Conservation (phyloP, 768 basidiomycete species). For the Suillus subalutaceus region DNA sequence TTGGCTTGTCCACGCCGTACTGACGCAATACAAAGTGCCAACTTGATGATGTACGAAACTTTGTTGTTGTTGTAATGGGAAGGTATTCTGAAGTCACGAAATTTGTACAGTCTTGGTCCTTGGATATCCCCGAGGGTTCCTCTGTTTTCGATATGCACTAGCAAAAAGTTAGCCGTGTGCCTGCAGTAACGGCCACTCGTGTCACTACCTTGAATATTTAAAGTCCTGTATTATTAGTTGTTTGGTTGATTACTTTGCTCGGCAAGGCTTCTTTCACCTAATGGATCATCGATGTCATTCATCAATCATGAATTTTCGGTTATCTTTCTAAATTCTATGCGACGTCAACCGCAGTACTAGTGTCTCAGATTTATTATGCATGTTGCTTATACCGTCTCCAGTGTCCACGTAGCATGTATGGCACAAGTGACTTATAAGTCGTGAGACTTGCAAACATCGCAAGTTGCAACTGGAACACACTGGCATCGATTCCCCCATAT, state of each 20-base stretch:
- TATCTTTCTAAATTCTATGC: no score
- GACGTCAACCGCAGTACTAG: not conserved
- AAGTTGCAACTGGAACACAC: not conserved
- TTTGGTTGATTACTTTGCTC: no score
- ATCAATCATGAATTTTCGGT: no score
- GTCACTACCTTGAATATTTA: no score
- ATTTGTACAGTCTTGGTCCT: not conserved
- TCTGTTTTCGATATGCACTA: no score
- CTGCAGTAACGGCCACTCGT: no score
- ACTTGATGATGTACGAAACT: not conserved
- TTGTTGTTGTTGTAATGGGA: not conserved
- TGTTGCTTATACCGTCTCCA: not conserved
- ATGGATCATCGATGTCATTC: no score
- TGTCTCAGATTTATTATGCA: not conserved
- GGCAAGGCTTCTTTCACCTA: no score
- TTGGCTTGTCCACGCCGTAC: constrained; percentile 34
- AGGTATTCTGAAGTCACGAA: not conserved
- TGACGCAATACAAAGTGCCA: constrained; percentile 20
- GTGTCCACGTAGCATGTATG: not conserved
- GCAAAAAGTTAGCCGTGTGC: no score
- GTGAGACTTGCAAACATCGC: not conserved
- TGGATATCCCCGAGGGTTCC: not conserved
- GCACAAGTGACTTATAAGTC: not conserved
- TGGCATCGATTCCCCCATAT: not conserved
- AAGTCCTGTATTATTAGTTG: no score